Evolutionary conservation across 75 land plant species (phyloP).

Genomic region (Isoetes taiwanensis): DNA sequence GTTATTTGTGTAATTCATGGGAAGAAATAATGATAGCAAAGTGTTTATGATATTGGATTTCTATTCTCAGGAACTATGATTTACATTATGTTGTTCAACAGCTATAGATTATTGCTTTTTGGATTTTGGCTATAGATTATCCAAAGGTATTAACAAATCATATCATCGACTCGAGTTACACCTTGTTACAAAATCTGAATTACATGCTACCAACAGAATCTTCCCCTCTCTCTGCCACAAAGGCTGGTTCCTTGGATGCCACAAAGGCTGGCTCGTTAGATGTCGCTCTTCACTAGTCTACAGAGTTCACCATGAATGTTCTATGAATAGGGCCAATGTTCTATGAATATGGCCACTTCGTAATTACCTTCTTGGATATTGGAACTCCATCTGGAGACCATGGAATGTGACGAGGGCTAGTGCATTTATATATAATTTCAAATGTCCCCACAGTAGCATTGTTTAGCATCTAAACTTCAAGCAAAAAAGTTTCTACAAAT

Average conservation of each 20-base stretch:
- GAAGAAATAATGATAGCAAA: too few relatives aligned
- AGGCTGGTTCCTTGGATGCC: too few relatives aligned
- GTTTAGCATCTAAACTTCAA: background rate
- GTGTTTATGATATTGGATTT: too few relatives aligned
- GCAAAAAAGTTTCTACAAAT: background rate
- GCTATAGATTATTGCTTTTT: too few relatives aligned
- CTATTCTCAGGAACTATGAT: too few relatives aligned
- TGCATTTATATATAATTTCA: slow-evolving; percentile 31
- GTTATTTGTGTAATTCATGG: too few relatives aligned
- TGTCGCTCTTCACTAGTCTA: slow-evolving; percentile 24
- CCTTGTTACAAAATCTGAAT: background rate
- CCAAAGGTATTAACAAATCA: background rate
- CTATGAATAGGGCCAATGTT: too few relatives aligned
- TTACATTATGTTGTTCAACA: too few relatives aligned
- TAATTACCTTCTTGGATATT: slow-evolving; percentile 73
- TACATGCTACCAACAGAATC: background rate
- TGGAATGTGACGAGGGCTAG: slow-evolving; percentile 50
- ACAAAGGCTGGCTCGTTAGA: slow-evolving; percentile 19
- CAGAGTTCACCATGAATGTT: too few relatives aligned
- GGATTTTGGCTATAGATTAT: too few relatives aligned
- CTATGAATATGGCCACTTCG: too few relatives aligned
- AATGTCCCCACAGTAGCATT: background rate
- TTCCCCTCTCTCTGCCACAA: slow-evolving; percentile 28
- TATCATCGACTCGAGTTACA: background rate
- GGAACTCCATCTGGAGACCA: slow-evolving; percentile 65